Conservation (phyloP, 139 green algal species). For the Gonium pectorale region DNA sequence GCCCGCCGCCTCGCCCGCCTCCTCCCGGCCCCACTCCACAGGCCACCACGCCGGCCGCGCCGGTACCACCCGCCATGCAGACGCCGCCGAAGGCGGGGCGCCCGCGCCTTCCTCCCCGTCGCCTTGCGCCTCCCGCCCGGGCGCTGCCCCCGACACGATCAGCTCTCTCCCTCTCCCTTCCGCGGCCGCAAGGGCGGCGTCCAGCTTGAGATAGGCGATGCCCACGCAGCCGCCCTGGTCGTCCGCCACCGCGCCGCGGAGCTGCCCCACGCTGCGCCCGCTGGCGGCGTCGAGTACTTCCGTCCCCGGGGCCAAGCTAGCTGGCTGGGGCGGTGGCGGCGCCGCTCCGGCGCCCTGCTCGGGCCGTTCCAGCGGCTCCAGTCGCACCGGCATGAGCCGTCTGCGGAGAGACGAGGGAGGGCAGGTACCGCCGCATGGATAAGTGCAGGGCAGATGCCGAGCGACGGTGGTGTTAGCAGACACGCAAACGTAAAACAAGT, state of each 20-base stretch:
- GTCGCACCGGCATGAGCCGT: constrained; percentile 34
- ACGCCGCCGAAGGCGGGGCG: too few species aligned
- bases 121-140: background rate
- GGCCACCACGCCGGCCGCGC: constrained; percentile 61
- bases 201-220: constrained; percentile 64
- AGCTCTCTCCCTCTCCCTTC: background rate
- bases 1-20: background rate
- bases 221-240: constrained; percentile 30
- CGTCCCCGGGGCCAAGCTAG: too few species aligned
- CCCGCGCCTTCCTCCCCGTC: background rate
- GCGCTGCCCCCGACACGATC: background rate
- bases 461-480: too few species aligned
- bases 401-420: background rate
- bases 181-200: constrained; percentile 6
- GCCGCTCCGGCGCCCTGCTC: background rate
- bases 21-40: constrained; percentile 57
- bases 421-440: background rate
- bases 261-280: constrained; percentile 19
- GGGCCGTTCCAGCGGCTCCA: background rate
- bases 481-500: too few species aligned
- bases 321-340: too few species aligned
- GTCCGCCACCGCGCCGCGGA: constrained; percentile 31
- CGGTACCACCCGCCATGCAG: constrained; percentile 10
- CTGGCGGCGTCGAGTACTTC: constrained; percentile 19
- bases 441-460: too few species aligned